Conservation (phyloP, 768 basidiomycete genomes). For the Piloderma croceum region DNA sequence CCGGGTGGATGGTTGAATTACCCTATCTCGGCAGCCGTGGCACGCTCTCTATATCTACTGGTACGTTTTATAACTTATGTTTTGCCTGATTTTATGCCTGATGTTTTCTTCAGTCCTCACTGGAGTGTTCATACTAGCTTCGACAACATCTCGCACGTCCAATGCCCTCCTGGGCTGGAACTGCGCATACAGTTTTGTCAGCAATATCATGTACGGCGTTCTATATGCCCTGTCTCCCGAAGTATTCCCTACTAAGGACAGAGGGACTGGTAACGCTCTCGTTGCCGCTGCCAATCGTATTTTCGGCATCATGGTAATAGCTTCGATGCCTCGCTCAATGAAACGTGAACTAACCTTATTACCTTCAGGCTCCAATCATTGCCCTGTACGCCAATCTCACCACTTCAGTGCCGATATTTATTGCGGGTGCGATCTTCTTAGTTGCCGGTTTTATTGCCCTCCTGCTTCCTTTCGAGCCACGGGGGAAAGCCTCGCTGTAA, state of each 20-base stretch:
- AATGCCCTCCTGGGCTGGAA: constrained; percentile 52
- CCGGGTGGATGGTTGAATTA: constrained; percentile 49
- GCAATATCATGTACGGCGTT: constrained; percentile 53
- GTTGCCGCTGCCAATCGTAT: constrained; percentile 48
- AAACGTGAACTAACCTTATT: neutral
- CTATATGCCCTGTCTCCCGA: constrained; percentile 41
- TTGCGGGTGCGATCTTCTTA: constrained; percentile 49
- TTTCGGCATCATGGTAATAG: constrained; percentile 55
- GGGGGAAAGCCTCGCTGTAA: constrained; percentile 49
- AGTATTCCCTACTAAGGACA: constrained; percentile 47
- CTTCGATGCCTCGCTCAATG: too few relatives aligned
- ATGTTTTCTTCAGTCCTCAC: constrained; percentile 42
- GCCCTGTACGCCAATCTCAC: constrained; percentile 43
- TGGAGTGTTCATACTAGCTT: constrained; percentile 52
- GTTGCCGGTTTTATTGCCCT: constrained; percentile 42
- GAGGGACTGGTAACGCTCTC: constrained; percentile 54
- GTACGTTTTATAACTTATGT: constrained; percentile 18
- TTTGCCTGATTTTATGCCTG: neutral
- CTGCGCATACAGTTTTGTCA: constrained; percentile 52
- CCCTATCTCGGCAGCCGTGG: constrained; percentile 48
- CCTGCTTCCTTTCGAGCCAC: constrained; percentile 51
- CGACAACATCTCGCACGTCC: constrained; percentile 50
- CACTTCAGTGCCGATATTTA: constrained; percentile 49
- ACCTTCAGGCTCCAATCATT: constrained; percentile 40
- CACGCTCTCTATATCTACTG: constrained; percentile 45